Conservation (phyloP, 208 protist genomes). For the Acanthamoeba royreba region DNA sequence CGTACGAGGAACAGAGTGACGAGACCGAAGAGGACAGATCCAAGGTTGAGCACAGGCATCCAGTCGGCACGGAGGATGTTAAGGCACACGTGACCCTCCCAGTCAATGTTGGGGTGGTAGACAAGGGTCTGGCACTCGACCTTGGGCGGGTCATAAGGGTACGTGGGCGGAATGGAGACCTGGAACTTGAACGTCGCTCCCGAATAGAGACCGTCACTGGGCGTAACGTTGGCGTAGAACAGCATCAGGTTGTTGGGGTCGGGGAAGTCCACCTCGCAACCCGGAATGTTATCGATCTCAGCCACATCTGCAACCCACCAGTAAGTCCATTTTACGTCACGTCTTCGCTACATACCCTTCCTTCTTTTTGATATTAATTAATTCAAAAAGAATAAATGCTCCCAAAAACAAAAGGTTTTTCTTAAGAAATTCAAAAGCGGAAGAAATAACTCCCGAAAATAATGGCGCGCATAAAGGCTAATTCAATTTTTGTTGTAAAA, state of each 20-base stretch:
- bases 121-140: slow-evolving; percentile 68
- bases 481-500: not conserved
- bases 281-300: slow-evolving; percentile 66
- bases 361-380: not conserved
- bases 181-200: slow-evolving; percentile 70
- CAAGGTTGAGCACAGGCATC: slow-evolving; percentile 83
- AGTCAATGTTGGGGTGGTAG: slow-evolving; percentile 86
- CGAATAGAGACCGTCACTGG: slow-evolving; percentile 69
- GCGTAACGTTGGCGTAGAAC: slow-evolving; percentile 60
- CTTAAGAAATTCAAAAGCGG: not conserved
- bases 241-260: slow-evolving; percentile 70
- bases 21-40: slow-evolving; percentile 80
- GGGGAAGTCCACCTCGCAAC: slow-evolving; percentile 66
- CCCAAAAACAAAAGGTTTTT: not conserved
- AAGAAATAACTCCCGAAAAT: not conserved
- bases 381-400: not conserved
- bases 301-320: slow-evolving; percentile 63
- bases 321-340: not conserved
- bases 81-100: slow-evolving; percentile 82
- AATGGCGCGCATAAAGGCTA: not conserved
- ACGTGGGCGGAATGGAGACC: slow-evolving; percentile 67
- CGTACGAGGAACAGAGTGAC: slow-evolving; percentile 74
- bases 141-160: slow-evolving; percentile 77
- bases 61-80: slow-evolving; percentile 85
- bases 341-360: not conserved